Conservation (phyloP, 2,329 filamentous ascomycete species). For the Periconia digitata region DNA sequence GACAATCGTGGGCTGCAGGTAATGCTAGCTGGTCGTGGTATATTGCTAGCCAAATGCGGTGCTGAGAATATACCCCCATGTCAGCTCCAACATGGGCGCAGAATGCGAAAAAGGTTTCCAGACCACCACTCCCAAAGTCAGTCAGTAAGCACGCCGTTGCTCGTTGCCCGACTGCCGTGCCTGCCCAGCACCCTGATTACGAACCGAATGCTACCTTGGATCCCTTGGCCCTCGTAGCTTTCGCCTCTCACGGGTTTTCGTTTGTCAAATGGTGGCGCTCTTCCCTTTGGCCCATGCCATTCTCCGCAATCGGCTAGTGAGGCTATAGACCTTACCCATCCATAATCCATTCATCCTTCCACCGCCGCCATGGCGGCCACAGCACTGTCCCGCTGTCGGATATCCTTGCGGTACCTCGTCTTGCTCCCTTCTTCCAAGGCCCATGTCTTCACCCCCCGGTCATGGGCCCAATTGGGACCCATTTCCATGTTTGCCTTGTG, state of each 20-base stretch:
- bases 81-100: constrained; percentile 27
- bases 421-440: constrained; percentile 19
- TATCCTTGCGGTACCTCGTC: no score
- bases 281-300: constrained; percentile 16
- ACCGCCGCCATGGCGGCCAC: constrained; percentile 17
- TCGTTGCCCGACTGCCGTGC: constrained; percentile 16
- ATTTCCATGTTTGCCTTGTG: constrained; percentile 24
- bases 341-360: constrained; percentile 4
- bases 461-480: constrained; percentile 8
- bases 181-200: constrained; percentile 10
- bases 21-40: constrained; percentile 16
- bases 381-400: constrained; percentile 17
- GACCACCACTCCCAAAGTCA: constrained; percentile 12
- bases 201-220: constrained; percentile 27
- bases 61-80: constrained; percentile 19
- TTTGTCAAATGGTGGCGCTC: constrained; percentile 20
- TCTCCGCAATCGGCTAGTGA: constrained; percentile 21
- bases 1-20: constrained; percentile 20
- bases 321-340: constrained; percentile 7
- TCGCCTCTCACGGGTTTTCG: constrained; percentile 16
- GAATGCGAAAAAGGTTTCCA: constrained; percentile 18
- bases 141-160: constrained; percentile 13
- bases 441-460: constrained; percentile 21
- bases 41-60: constrained; percentile 27
- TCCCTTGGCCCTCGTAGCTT: constrained; percentile 18